phyloP scores from a whole-genome alignment of 208 protist species.

The Endotrypanum monterogeii region DNA sequence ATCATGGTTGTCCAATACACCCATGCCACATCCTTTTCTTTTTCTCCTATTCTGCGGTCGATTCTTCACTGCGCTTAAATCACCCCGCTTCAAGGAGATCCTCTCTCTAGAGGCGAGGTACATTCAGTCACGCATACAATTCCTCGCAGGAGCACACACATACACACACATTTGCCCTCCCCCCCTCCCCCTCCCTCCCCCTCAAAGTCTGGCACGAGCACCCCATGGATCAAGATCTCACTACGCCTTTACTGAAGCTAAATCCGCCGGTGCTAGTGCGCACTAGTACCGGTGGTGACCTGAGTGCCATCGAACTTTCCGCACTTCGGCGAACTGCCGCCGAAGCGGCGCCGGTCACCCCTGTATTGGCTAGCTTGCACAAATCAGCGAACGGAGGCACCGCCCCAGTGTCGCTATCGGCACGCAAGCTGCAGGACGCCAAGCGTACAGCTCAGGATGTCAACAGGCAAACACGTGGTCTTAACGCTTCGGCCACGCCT shows the following conservation, averaged over 20 bases:
- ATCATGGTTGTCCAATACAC: neutral
- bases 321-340: constrained; percentile 14
- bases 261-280: constrained; percentile 35
- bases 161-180: neutral
- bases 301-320: constrained; percentile 6
- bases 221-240: constrained; percentile 14
- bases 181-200: neutral
- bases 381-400: neutral
- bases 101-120: neutral
- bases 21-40: neutral
- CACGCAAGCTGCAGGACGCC: constrained; percentile 31
- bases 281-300: constrained; percentile 8
- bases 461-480: constrained; percentile 10
- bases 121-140: neutral
- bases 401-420: constrained; percentile 11
- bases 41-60: neutral
- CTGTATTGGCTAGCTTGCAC: neutral
- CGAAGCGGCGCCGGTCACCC: neutral
- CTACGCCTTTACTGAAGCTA: constrained; percentile 24
- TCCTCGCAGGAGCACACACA: neutral
- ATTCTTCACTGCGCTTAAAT: neutral
- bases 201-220: neutral
- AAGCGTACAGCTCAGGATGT: constrained; percentile 26
- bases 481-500: neutral
- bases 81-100: neutral